Evolutionary conservation across 176 grass and related monocot species (phyloP).

Genomic region (Aegilops sharonensis): DNA sequence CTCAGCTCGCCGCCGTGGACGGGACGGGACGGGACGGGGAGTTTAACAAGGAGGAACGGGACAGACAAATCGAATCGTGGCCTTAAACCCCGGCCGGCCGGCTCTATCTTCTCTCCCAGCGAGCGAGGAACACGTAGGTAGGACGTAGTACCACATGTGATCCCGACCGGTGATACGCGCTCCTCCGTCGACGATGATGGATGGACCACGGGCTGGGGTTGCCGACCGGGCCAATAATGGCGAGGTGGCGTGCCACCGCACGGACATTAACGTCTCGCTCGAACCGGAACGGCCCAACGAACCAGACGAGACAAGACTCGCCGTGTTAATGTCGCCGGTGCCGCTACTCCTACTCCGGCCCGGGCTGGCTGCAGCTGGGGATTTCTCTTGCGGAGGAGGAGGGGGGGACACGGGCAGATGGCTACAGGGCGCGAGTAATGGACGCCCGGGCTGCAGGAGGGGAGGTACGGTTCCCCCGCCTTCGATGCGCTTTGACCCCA

Average conservation of each 20-base stretch:
- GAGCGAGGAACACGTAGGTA: not conserved
- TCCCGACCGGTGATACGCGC: not conserved
- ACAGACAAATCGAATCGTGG: conserved; percentile 36
- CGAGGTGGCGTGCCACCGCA: conserved; percentile 30
- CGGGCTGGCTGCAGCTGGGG: not conserved
- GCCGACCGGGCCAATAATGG: conserved; percentile 49
- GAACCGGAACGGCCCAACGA: not conserved
- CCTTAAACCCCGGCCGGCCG: not conserved
- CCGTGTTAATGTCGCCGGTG: not conserved
- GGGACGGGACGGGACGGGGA: not conserved
- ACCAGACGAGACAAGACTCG: not conserved
- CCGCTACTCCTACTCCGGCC: not conserved
- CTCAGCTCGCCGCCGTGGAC: not conserved
- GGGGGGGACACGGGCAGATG: conserved; percentile 3
- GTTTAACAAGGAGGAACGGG: not conserved
- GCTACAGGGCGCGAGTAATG: conserved; percentile 12
- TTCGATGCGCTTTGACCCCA: conserved; percentile 21
- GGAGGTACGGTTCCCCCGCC: not conserved
- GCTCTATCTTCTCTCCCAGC: not conserved
- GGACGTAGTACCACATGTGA: not conserved
- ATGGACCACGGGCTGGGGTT: too few relatives aligned
- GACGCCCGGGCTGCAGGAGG: conserved; percentile 30
- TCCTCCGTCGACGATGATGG: too few relatives aligned
- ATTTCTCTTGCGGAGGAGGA: too few relatives aligned
- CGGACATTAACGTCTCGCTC: not conserved